Evolutionary conservation across 805 yeast genomes (phyloP), one percentile per base, ranked within the genome.

Genomic region (Cyberlindnera amylophila): DNA sequence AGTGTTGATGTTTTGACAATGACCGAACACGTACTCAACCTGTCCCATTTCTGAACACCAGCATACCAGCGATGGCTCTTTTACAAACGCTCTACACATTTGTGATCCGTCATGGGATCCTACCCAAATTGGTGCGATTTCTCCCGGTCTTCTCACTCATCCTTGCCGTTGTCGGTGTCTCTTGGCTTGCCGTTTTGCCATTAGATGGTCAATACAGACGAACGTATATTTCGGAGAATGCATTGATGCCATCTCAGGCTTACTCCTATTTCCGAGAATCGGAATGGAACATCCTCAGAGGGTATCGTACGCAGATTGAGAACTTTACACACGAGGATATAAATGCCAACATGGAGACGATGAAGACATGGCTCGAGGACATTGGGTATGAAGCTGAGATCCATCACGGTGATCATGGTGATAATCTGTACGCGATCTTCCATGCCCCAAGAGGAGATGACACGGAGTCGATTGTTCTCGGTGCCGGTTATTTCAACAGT

Each of bases 391-490:
- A 81, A 57, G 75, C 91, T 0, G 66, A 76, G 6, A 51, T 64
- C 6, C 64, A 66, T 15, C 70, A 71, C 41, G 39, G 41, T 11
- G 62, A 59, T 21, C 53, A 57, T 14, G 77, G 78, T 15, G 66
- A 69, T 24, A 67, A 70, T 29, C 66, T 86, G 29, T 93, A 91
- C 60, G 95, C 88, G 0, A 77, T 90, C 4, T 73, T 86, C 64
- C 96, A 87, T 58, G 93, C 96, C 0, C 96, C 98, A 8, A 70
- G 96, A 48, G 97, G 97, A 21, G 98, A 91, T 55, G 93, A 90
- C 46, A 89, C 98, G 1, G 99, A 93, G 63, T 87, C 97, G 0
- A 82, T 93, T 77, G 95, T 90, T 1, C 62, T 93, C 34, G 85
- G 82, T 8, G 88, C 93, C 7, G 97, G 98, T 0, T 93, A 96